Conservation (phyloP, 2,329 filamentous ascomycete species). For the Xylariaceae sp. region DNA sequence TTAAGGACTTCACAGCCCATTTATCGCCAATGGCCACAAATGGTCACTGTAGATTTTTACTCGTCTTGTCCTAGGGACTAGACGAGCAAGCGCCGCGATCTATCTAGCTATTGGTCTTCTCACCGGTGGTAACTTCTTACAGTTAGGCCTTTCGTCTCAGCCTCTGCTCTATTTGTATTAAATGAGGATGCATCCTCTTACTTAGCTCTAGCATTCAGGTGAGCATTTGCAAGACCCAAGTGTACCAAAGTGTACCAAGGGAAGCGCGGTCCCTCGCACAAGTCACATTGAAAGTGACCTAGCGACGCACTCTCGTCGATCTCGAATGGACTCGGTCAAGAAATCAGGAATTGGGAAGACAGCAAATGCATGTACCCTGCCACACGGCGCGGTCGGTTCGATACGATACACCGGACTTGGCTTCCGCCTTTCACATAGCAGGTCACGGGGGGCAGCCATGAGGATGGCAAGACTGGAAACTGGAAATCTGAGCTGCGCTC, state of each 20-base stretch:
- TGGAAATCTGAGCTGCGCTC: neutral
- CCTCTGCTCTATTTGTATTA: neutral
- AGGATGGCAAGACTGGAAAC: neutral
- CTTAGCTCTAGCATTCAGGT: neutral
- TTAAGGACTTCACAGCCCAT: neutral
- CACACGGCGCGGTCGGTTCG: constrained; percentile 10
- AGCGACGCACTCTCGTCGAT: neutral
- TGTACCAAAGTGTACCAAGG: neutral
- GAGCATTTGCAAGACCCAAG: constrained; percentile 7
- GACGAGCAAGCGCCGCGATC: neutral
- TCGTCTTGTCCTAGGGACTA: neutral
- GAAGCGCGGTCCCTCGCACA: neutral
- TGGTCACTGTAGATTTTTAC: constrained; percentile 1
- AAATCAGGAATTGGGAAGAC: neutral
- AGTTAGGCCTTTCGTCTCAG: neutral
- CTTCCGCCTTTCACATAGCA: neutral
- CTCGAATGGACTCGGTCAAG: constrained; percentile 5
- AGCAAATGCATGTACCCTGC: constrained; percentile 4
- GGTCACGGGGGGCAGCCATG: constrained; percentile 7
- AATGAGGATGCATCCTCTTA: neutral
- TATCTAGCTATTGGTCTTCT: constrained; percentile 3
- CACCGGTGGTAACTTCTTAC: constrained; percentile 1
- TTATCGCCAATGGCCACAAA: constrained; percentile 2
- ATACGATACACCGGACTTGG: neutral
- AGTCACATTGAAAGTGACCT: constrained; percentile 4